Conservation (phyloP, 108 stramenopile species). For the Cyclotella baltica region DNA sequence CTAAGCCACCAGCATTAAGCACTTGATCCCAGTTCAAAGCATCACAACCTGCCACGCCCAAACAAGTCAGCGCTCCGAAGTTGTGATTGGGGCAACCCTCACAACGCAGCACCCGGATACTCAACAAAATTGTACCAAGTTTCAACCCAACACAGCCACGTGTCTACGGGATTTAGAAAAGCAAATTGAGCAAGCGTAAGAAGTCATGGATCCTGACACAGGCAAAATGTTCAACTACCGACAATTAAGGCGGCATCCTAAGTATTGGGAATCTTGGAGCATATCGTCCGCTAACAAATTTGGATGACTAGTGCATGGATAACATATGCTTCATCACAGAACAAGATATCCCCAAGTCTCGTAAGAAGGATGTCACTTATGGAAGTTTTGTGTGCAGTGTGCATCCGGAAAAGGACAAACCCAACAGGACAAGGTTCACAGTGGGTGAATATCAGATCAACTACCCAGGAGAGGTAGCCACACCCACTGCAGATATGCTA, state of each 20-base stretch:
- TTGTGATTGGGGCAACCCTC: too few relatives aligned
- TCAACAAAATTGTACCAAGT: too few relatives aligned
- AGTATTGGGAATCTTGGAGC: neutral
- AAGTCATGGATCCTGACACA: neutral
- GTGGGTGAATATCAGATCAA: conserved; percentile 50
- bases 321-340: neutral
- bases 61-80: too few relatives aligned
- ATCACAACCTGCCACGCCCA: too few relatives aligned
- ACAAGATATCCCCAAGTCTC: neutral
- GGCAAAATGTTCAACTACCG: neutral
- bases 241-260: neutral
- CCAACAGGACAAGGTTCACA: conserved; percentile 40
- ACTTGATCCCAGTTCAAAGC: too few relatives aligned
- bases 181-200: neutral
- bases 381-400: conserved; percentile 22
- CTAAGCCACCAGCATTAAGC: too few relatives aligned
- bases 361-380: conserved; percentile 34
- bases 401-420: conserved; percentile 45
- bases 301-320: neutral
- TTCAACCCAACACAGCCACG: neutral
- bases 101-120: too few relatives aligned
- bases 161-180: neutral
- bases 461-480: conserved; percentile 33
- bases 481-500: conserved; percentile 67
- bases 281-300: conserved; percentile 1